Evolutionary conservation across 768 basidiomycete species (phyloP).

Genomic region (Fistulinella prunicolor): DNA sequence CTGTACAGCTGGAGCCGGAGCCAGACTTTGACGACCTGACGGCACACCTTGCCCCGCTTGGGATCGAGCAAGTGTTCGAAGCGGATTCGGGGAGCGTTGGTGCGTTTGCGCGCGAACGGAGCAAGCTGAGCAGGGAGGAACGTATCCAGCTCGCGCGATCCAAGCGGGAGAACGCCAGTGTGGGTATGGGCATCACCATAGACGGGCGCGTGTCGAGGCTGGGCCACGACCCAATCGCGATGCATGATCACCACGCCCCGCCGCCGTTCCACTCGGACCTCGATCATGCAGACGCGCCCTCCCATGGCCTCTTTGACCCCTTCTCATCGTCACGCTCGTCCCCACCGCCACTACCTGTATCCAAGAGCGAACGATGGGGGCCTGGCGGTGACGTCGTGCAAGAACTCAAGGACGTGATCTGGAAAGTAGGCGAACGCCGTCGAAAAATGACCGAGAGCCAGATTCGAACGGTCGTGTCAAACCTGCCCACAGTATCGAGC

Average conservation of each 20-base stretch:
- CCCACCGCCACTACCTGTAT: background rate
- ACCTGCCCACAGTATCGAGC: background rate
- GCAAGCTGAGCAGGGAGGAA: conserved; percentile 71
- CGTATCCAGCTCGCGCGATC: conserved; percentile 61
- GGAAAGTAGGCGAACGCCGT: conserved; percentile 75
- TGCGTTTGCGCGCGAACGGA: conserved; percentile 52
- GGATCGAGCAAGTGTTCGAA: conserved; percentile 84
- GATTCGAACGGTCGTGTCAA: conserved; percentile 1
- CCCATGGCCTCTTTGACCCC: conserved; percentile 3
- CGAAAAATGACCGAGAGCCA: conserved; percentile 43
- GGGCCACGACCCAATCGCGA: too few species aligned
- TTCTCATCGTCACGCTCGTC: background rate
- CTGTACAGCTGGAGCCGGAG: conserved; percentile 18
- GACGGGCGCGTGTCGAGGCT: too few species aligned
- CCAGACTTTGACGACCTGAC: conserved; percentile 35
- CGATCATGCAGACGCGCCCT: conserved; percentile 3
- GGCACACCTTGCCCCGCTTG: conserved; percentile 57
- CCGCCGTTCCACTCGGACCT: conserved; percentile 13
- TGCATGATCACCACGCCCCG: too few species aligned
- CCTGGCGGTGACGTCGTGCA: conserved; percentile 79
- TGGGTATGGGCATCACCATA: too few species aligned
- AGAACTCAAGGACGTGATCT: conserved; percentile 83
- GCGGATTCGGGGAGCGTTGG: conserved; percentile 43
- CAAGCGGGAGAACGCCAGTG: conserved; percentile 33
- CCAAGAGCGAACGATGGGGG: conserved; percentile 53